Percentiles rank a stretch among this genome's conserved stretches.
Conservation (phyloP, 495 filamentous ascomycete genomes). For the Massariosphaeria phaeospora region DNA sequence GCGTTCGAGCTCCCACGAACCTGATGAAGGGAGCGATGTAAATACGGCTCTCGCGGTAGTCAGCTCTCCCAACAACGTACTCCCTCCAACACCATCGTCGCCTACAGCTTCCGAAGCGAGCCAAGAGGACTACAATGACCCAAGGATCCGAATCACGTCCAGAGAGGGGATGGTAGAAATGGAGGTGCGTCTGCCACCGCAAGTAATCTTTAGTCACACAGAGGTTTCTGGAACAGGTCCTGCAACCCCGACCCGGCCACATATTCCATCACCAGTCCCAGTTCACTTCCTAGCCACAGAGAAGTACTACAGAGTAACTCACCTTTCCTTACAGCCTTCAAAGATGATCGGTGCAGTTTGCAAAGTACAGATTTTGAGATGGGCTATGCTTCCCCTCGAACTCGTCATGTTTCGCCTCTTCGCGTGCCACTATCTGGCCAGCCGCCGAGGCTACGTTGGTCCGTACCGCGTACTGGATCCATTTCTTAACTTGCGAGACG, state of each 20-base stretch:
- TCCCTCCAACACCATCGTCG: constrained; percentile 8
- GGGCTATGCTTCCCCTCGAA: constrained; percentile 23
- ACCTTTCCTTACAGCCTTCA: constrained; percentile 20
- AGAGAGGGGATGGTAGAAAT: constrained; percentile 30
- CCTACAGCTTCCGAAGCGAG: constrained; percentile 26
- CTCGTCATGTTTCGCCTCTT: constrained; percentile 18
- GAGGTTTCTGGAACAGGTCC: constrained; percentile 4
- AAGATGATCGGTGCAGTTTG: constrained; percentile 23
- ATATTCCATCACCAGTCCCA: not conserved
- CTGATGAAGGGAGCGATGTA: not conserved
- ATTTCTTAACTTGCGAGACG: not conserved
- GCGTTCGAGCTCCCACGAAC: not conserved
- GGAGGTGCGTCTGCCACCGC: constrained; percentile 27
- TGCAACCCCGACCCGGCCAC: not conserved
- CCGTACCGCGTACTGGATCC: not conserved
- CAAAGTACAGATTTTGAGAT: constrained; percentile 23
- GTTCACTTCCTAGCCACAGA: not conserved
- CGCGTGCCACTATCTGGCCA: constrained; percentile 15
- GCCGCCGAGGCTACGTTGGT: not conserved
- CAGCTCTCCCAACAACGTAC: not conserved
- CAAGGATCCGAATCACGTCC: constrained; percentile 30
- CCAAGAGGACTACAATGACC: constrained; percentile 15
- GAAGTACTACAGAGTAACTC: constrained; percentile 21
- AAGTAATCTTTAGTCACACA: constrained; percentile 5
- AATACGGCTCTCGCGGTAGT: not conserved